Evolutionary conservation across 2,329 filamentous ascomycete genomes (phyloP).

Genomic region (Neocucurbitaria cava): DNA sequence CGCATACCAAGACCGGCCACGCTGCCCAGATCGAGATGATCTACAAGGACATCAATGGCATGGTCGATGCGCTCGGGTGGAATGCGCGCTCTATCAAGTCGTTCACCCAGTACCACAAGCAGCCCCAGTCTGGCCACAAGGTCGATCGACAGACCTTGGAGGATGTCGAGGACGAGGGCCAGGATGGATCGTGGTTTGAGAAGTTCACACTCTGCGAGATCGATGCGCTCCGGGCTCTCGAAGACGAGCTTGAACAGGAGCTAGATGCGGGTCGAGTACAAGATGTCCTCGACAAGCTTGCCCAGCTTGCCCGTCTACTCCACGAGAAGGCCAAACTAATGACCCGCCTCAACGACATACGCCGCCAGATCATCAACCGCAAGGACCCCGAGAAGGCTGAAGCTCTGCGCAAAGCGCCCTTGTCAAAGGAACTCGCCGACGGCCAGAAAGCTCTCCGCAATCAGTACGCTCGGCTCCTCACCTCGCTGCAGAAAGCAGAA

Average conservation of each 20-base stretch:
- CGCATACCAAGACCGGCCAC: conserved; percentile 49
- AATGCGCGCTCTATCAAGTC: conserved; percentile 73
- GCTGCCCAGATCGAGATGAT: conserved; percentile 58
- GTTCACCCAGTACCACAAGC: conserved; percentile 69
- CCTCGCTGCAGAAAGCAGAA: conserved; percentile 78
- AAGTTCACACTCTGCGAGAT: conserved; percentile 81
- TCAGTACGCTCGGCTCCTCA: conserved; percentile 76
- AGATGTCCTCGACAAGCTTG: conserved; percentile 72
- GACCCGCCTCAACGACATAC: conserved; percentile 78
- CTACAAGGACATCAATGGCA: conserved; percentile 85
- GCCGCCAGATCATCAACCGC: conserved; percentile 73
- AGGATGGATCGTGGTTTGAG: conserved; percentile 59
- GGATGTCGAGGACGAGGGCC: conserved; percentile 43
- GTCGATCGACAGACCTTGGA: conserved; percentile 71
- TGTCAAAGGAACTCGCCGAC: conserved; percentile 83
- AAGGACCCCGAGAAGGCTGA: conserved; percentile 72
- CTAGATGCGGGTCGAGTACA: conserved; percentile 73
- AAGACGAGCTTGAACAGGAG: conserved; percentile 67
- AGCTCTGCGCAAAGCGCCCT: conserved; percentile 71
- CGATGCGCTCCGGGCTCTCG: conserved; percentile 68
- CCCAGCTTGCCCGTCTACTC: conserved; percentile 70
- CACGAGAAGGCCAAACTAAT: conserved; percentile 73
- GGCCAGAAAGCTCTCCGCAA: conserved; percentile 85
- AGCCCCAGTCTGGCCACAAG: conserved; percentile 54
- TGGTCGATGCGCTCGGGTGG: conserved; percentile 91